Conservation (phyloP, 805 yeast genomes). For the Saturnispora serradocipensis region DNA sequence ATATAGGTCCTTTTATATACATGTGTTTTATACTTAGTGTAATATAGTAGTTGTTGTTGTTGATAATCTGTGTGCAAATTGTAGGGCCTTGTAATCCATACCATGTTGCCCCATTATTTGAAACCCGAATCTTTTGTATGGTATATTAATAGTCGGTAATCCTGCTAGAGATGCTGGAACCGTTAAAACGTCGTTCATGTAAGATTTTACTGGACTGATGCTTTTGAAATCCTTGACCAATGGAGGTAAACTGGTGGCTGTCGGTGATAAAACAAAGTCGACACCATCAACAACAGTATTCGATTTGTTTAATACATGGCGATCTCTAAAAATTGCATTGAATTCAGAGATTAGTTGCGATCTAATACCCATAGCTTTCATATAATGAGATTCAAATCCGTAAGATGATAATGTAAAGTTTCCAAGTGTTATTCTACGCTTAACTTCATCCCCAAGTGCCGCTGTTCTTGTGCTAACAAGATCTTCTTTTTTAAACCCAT, state of each 20-base stretch:
- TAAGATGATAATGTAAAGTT: constrained; percentile 77
- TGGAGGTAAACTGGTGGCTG: constrained; percentile 50
- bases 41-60: neutral
- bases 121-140: constrained; percentile 52
- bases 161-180: constrained; percentile 92
- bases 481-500: constrained; percentile 46
- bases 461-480: constrained; percentile 48
- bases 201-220: constrained; percentile 43
- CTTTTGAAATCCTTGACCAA: constrained; percentile 14
- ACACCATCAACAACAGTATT: constrained; percentile 27
- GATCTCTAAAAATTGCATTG: constrained; percentile 47
- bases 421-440: constrained; percentile 75
- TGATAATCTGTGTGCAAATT: constrained; percentile 17
- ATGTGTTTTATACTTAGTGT: neutral
- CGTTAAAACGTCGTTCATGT: constrained; percentile 75
- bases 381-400: constrained; percentile 61
- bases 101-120: constrained; percentile 86
- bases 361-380: constrained; percentile 66
- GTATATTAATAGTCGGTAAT: constrained; percentile 74
- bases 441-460: constrained; percentile 77
- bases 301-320: constrained; percentile 31
- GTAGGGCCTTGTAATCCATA: constrained; percentile 57
- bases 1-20: neutral
- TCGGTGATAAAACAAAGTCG: constrained; percentile 70
- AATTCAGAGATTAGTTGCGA: constrained; percentile 53